Percentiles rank a stretch among this genome's conserved stretches.
phyloP scores from a whole-genome alignment of 1,139 yeast genomes.

The Pichia sp. region DNA sequence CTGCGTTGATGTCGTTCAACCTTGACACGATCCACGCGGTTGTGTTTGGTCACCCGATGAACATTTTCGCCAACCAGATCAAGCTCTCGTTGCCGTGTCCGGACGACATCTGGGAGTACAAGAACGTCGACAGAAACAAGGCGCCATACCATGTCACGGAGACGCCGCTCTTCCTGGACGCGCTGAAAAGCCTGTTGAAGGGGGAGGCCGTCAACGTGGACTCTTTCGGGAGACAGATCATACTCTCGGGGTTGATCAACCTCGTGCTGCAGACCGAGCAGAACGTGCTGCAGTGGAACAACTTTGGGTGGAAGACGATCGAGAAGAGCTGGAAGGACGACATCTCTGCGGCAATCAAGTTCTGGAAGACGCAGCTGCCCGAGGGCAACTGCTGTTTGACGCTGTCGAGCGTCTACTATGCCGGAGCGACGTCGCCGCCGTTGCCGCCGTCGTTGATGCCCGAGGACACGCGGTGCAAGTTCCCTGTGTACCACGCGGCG shows the following conservation, averaged over 20 bases:
- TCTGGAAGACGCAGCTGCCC: constrained; percentile 39
- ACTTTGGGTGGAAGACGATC: constrained; percentile 30
- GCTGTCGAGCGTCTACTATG: constrained; percentile 14
- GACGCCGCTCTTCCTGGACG: constrained; percentile 41
- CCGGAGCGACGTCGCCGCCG: constrained; percentile 6
- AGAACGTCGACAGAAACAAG: constrained; percentile 30
- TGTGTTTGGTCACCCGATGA: constrained; percentile 67
- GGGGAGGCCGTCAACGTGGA: constrained; percentile 38
- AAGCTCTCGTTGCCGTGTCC: constrained; percentile 70
- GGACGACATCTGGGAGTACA: constrained; percentile 66
- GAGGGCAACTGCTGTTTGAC: constrained; percentile 21
- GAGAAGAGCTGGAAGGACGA: constrained; percentile 56
- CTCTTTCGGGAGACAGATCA: constrained; percentile 51
- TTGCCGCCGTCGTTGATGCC: constrained; percentile 18
- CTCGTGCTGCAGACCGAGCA: constrained; percentile 61
- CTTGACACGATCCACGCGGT: constrained; percentile 71
- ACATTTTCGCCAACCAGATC: constrained; percentile 60
- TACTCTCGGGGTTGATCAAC: constrained; percentile 64
- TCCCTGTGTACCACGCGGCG: constrained; percentile 61
- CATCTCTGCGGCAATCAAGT: constrained; percentile 55
- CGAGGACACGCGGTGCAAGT: constrained; percentile 42
- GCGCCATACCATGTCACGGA: constrained; percentile 28
- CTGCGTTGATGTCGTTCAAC: constrained; percentile 71
- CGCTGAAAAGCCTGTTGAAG: constrained; percentile 48
- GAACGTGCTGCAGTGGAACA: constrained; percentile 36